These are phyloP conservation scores for Fagopyrum homotropicum DNA, from an alignment of 148 eudicot species.

Conservation along the genomic window DNA sequence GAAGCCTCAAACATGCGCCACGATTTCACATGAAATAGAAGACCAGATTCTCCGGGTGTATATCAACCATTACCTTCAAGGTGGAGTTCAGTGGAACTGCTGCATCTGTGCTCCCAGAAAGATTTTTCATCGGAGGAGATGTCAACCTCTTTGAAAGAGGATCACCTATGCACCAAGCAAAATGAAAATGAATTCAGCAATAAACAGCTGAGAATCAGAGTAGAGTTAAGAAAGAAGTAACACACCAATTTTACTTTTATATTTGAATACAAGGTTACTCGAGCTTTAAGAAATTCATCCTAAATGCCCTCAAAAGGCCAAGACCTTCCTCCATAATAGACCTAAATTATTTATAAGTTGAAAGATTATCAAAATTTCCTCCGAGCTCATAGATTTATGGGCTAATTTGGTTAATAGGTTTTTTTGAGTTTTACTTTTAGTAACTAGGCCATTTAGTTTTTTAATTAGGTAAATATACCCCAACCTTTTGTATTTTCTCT, in stretches of 20 bases:
- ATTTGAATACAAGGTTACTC: not conserved
- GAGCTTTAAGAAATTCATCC: not conserved
- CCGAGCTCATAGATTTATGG: not conserved
- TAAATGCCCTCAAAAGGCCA: not conserved
- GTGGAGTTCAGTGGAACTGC: conserved; percentile 25
- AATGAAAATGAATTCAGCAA: not conserved
- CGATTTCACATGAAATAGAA: not conserved
- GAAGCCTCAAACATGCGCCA: not conserved
- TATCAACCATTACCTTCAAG: conserved; percentile 31
- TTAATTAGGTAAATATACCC: too few relatives aligned
- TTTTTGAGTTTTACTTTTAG: too few relatives aligned
- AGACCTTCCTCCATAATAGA: not conserved
- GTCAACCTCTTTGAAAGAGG: conserved; percentile 55
- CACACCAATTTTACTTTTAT: not conserved
- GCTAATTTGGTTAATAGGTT: too few relatives aligned
- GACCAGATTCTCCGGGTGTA: not conserved
- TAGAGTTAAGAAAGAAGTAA: not conserved
- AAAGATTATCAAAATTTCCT: not conserved
- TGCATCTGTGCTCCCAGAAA: conserved; percentile 32
- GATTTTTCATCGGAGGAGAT: conserved; percentile 32
- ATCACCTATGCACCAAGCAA: conserved; percentile 41
- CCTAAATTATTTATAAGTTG: not conserved
- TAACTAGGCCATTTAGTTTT: too few relatives aligned
- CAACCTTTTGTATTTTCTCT: too few relatives aligned
- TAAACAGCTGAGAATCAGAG: not conserved